These are phyloP conservation scores for Secale cereale DNA, from an alignment of 176 grass and related monocot genomes.

Conservation along the genomic window DNA sequence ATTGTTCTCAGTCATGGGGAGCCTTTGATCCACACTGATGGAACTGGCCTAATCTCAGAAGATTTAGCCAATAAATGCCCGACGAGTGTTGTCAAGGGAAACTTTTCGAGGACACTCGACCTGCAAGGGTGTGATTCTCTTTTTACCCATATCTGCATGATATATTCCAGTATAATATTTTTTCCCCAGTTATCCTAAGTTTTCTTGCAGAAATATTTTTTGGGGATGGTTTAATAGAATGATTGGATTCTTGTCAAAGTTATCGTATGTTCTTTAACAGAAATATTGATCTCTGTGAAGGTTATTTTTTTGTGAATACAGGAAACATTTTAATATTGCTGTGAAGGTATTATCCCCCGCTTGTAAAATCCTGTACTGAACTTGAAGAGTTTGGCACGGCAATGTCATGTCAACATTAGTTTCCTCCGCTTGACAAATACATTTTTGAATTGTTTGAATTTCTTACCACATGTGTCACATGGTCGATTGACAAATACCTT, in stretches of 20 bases:
- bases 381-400: not conserved
- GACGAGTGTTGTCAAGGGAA: conserved; percentile 38
- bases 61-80: conserved; percentile 67
- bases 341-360: too few relatives aligned
- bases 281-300: too few relatives aligned
- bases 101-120: conserved; percentile 19
- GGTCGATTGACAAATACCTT: not conserved
- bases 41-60: conserved; percentile 74
- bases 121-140: not conserved
- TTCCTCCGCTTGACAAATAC: not conserved
- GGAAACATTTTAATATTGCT: not conserved
- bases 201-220: not conserved
- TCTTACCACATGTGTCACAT: too few relatives aligned
- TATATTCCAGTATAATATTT: not conserved
- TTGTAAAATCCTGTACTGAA: not conserved
- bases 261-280: too few relatives aligned
- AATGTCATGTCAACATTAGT: not conserved
- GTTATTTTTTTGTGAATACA: not conserved
- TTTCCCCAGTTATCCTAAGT: not conserved
- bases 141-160: not conserved
- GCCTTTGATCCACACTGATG: conserved; percentile 63
- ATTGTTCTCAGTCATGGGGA: conserved; percentile 17
- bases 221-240: too few relatives aligned
- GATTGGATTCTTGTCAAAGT: not conserved
- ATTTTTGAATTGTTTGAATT: too few relatives aligned